phyloP scores from a whole-genome alignment of 495 filamentous ascomycete species.

The Haplographium delicatum region DNA sequence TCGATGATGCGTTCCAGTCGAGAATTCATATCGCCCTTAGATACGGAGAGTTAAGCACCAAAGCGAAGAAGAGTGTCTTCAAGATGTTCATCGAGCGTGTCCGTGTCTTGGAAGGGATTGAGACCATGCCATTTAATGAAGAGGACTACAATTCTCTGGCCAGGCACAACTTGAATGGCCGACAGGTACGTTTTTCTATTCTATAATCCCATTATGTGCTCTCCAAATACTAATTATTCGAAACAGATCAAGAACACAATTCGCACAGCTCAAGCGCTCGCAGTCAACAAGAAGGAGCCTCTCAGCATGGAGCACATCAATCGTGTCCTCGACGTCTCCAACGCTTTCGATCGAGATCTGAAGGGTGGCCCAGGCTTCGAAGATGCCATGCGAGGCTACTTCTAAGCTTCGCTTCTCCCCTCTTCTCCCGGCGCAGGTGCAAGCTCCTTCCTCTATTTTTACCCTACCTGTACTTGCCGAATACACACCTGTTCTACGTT shows the following conservation, averaged over 20 bases:
- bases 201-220: no score
- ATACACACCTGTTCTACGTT: no score
- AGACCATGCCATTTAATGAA: constrained; percentile 58
- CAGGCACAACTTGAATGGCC: constrained; percentile 74
- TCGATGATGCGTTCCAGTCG: constrained; percentile 59
- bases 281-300: constrained; percentile 65
- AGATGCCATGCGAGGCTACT: constrained; percentile 56
- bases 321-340: constrained; percentile 73
- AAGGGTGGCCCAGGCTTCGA: constrained; percentile 59
- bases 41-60: constrained; percentile 69
- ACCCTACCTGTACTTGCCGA: background rate
- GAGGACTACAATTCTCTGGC: constrained; percentile 63
- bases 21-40: constrained; percentile 64
- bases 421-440: no score
- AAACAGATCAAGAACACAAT: constrained; percentile 82
- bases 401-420: no score
- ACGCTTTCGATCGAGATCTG: constrained; percentile 76
- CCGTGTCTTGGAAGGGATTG: constrained; percentile 55
- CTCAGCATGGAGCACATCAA: constrained; percentile 79
- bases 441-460: background rate
- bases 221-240: constrained; percentile 14
- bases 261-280: constrained; percentile 78
- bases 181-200: constrained; percentile 45
- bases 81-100: constrained; percentile 75
- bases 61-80: constrained; percentile 81